phyloP scores from a whole-genome alignment of 495 filamentous ascomycete genomes.

The Emericellopsis terricola region DNA sequence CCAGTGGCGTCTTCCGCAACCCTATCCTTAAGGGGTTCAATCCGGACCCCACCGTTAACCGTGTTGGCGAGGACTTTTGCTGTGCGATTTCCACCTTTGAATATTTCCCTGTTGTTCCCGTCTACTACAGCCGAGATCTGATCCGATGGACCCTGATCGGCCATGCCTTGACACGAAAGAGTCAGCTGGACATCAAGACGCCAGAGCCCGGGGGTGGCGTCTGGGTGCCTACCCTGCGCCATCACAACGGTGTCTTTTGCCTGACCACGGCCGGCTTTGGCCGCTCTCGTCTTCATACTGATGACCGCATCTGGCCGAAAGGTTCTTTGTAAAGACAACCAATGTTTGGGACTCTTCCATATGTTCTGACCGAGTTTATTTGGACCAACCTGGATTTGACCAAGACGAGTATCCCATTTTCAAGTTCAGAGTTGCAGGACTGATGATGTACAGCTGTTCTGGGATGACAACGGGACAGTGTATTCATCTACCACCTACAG shows the following conservation, averaged over 20 bases:
- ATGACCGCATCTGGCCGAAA: too few relatives aligned
- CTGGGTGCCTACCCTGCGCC: conserved; percentile 23
- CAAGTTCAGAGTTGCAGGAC: too few relatives aligned
- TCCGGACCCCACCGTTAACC: conserved; percentile 36
- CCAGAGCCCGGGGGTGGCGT: conserved; percentile 11
- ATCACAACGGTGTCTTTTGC: conserved; percentile 19
- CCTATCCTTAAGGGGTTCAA: conserved; percentile 37
- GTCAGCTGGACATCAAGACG: conserved; percentile 10
- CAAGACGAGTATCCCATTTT: too few relatives aligned
- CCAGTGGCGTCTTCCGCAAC: conserved; percentile 27
- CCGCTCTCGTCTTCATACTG: too few relatives aligned
- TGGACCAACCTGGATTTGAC: too few relatives aligned
- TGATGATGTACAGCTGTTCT: conserved; percentile 27
- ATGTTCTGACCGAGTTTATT: too few relatives aligned
- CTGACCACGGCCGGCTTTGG: too few relatives aligned
- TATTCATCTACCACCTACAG: conserved; percentile 15
- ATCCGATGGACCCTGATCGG: conserved; percentile 31
- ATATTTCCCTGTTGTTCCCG: conserved; percentile 32
- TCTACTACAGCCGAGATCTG: conserved; percentile 33
- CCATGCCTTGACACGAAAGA: conserved; percentile 19
- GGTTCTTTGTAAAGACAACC: too few relatives aligned
- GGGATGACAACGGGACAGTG: conserved; percentile 20
- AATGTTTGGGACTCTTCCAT: too few relatives aligned
- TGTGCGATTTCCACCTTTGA: conserved; percentile 35
- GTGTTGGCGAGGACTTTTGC: conserved; percentile 32